Conservation (phyloP, 2,329 filamentous ascomycete genomes). For the Alternaria conjuncta region DNA sequence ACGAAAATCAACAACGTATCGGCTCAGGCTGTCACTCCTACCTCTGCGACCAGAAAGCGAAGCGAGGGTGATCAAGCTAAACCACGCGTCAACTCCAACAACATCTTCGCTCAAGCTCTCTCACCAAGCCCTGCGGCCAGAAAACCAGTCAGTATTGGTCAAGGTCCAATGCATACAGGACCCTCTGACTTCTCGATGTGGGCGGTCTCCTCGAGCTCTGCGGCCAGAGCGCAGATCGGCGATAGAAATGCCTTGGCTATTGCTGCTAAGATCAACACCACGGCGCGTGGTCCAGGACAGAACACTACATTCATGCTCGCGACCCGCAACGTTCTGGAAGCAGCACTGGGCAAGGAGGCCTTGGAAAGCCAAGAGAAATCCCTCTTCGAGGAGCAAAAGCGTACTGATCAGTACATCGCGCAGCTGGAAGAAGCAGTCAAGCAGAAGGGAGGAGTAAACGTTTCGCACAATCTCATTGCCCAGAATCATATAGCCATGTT, state of each 20-base stretch:
- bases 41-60: not conserved
- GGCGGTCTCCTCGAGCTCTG: not conserved
- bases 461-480: not conserved
- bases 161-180: not conserved
- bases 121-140: not conserved
- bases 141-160: not conserved
- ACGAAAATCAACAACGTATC: not conserved
- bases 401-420: constrained; percentile 1
- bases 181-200: not conserved
- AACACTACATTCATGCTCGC: not conserved
- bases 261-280: not conserved
- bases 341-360: not conserved
- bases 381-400: not conserved
- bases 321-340: constrained; percentile 1
- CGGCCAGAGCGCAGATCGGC: not conserved
- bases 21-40: not conserved
- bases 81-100: not conserved
- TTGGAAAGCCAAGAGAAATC: not conserved
- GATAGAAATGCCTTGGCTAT: too few relatives aligned
- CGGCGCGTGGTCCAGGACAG: not conserved
- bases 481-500: not conserved
- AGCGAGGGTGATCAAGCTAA: not conserved
- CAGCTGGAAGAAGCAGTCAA: constrained; percentile 3
- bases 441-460: not conserved
- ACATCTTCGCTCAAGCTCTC: not conserved